Evolutionary conservation across 371 early-diverging fungal species (phyloP).

Genomic region (Syncephalastrum sp.): DNA sequence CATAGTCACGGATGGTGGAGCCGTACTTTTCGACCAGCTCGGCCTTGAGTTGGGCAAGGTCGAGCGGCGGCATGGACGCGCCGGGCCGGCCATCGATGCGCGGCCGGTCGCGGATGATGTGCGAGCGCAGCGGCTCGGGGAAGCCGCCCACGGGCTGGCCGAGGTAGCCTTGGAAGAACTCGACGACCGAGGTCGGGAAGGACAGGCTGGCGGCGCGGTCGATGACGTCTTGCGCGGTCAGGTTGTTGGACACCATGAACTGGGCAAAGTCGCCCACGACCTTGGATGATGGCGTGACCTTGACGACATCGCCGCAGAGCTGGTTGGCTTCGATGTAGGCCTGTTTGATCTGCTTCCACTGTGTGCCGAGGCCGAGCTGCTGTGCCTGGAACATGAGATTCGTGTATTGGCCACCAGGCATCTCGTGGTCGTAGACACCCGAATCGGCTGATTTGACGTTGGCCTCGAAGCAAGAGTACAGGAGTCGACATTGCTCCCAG

Average conservation of each 20-base stretch:
- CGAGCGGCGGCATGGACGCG: conserved; percentile 73
- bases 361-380: conserved; percentile 87
- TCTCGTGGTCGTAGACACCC: conserved; percentile 92
- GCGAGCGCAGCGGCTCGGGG: conserved; percentile 84
- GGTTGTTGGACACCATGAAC: conserved; percentile 91
- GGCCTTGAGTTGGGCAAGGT: conserved; percentile 69
- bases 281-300: conserved; percentile 96
- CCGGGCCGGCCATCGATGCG: conserved; percentile 89
- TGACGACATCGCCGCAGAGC: conserved; percentile 93
- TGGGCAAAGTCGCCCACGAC: conserved; percentile 97
- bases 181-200: conserved; percentile 93
- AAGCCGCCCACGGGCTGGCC: conserved; percentile 95
- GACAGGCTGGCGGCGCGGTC: conserved; percentile 75
- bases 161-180: conserved; percentile 94
- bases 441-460: conserved; percentile 85
- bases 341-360: conserved; percentile 91
- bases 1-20: conserved; percentile 72
- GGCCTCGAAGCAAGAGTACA: conserved; percentile 95
- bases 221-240: conserved; percentile 72
- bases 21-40: conserved; percentile 77
- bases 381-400: conserved; percentile 96
- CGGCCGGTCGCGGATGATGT: conserved; percentile 76
- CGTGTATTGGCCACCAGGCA: conserved; percentile 98
- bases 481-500: conserved; percentile 94
- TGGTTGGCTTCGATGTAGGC: conserved; percentile 89